Base-by-base conservation (phyloP, 305 asterid species). In the Fraxinus sp. region DNA sequence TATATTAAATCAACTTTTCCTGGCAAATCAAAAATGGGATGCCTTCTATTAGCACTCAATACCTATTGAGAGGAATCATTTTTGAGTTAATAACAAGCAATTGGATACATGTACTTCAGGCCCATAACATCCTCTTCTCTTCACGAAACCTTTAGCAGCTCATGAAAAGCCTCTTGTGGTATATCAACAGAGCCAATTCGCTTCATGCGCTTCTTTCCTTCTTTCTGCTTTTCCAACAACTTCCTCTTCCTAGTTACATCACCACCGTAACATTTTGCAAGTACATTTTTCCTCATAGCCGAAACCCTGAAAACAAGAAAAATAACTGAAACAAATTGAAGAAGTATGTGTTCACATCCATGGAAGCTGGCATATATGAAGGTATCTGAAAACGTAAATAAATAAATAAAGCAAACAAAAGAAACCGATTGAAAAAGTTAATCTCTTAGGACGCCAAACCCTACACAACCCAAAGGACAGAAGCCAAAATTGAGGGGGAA, bases 171-270 rank as follows among this genome's bases (percentile, higher is more conserved):
- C 86, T 96, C 99, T 89, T 94, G 99, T 3, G 99, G 99, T 80
- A 96, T 94, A 85, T 96, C 98, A 30, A 96, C 98, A 14, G 97
- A 94, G 75, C 99, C 99, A 41, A 96, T 94, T 36, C 98, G 97
- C 83, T 96, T 96, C 99, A 94, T 94, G 52, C 99, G 95, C 91
- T 93, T 96, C 92, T 96, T 96, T 82, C 99, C 99, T 91, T 96
- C 99, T 75, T 96, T 94, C 85, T 96, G 99, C 88, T 96, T 96
- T 64, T 96, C 99, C 90, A 96, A 85, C 90, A 96, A 83, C 85
- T 96, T 96, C 89, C 87, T 90, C 90, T 96, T 96, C 88, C 99
- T 88, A 26, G 97, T 86, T 64, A 91, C 77, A 79, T 96, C 99
- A 33, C 98, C 99, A 77, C 99, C 99, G 13, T 94, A 93, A 82